Evolutionary conservation across 305 asterid genomes (phyloP).

Genomic region (Andrographis paniculata): DNA sequence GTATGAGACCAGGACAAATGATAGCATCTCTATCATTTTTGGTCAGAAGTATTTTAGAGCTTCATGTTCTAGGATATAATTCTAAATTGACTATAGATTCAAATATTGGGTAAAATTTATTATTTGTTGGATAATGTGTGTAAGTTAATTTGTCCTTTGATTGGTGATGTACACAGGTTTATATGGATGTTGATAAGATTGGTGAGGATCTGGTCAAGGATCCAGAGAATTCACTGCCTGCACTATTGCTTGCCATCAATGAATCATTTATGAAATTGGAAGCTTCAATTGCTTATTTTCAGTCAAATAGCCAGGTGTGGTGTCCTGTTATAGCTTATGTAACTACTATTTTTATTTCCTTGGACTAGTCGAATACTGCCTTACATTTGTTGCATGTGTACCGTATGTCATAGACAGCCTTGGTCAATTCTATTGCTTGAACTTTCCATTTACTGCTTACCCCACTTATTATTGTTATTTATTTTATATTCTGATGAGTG

Average conservation of each 20-base stretch:
- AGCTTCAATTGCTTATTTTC: conserved; percentile 83
- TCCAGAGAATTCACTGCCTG: conserved; percentile 55
- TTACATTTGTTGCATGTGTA: conserved; percentile 14
- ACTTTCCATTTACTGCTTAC: conserved; percentile 14
- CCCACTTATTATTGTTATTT: conserved; percentile 15
- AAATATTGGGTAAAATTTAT: not conserved
- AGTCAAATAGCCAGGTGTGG: conserved; percentile 72
- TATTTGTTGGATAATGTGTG: conserved; percentile 3
- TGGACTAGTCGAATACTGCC: conserved; percentile 4
- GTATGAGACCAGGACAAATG: too few species aligned
- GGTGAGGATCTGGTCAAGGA: conserved; percentile 76
- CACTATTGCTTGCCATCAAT: conserved; percentile 56
- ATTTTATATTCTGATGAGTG: conserved; percentile 23
- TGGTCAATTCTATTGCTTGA: conserved; percentile 10
- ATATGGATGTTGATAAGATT: conserved; percentile 66
- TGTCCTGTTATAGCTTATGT: conserved; percentile 6
- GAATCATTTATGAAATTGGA: conserved; percentile 72
- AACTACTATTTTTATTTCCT: not conserved
- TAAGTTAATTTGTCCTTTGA: conserved; percentile 10
- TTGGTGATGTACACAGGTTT: conserved; percentile 44
- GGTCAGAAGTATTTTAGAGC: too few species aligned
- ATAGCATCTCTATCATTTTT: too few species aligned
- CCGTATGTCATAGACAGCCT: conserved; percentile 5
- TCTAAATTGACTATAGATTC: not conserved
- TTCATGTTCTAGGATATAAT: too few species aligned